Conservation (phyloP, 179 eudicot genomes). For the Amaranthus tricolor region DNA sequence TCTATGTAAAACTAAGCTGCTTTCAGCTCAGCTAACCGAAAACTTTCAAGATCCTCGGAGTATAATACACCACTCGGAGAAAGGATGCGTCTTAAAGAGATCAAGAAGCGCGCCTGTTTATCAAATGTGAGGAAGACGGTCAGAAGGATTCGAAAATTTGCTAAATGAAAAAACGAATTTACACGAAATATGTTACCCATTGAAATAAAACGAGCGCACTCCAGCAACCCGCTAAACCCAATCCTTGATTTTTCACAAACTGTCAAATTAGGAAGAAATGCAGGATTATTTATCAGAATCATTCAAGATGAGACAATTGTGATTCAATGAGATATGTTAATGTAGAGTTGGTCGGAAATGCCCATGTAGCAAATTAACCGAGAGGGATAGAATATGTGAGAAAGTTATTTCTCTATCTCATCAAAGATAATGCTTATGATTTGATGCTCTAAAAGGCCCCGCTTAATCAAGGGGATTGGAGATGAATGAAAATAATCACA, state of each 20-base stretch:
- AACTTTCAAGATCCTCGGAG: conserved; percentile 47
- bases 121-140: background rate
- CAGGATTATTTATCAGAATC: background rate
- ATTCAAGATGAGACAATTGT: too few species aligned
- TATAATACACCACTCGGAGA: conserved; percentile 68
- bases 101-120: conserved; percentile 64
- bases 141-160: background rate
- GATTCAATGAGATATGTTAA: background rate
- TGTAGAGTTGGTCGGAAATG: too few species aligned
- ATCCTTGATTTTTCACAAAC: conserved; percentile 63
- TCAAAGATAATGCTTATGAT: too few species aligned
- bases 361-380: too few species aligned
- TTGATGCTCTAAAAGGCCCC: too few species aligned
- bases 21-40: conserved; percentile 43
- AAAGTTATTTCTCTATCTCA: too few species aligned
- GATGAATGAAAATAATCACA: too few species aligned
- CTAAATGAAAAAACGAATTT: background rate
- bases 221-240: conserved; percentile 81
- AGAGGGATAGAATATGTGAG: too few species aligned
- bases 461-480: too few species aligned
- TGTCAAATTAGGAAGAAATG: conserved; percentile 23
- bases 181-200: conserved; percentile 54
- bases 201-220: conserved; percentile 74
- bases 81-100: conserved; percentile 60
- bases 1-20: conserved; percentile 37